Evolutionary conservation across 2,329 filamentous ascomycete genomes (phyloP).

Genomic region (Diplodia mutila): DNA sequence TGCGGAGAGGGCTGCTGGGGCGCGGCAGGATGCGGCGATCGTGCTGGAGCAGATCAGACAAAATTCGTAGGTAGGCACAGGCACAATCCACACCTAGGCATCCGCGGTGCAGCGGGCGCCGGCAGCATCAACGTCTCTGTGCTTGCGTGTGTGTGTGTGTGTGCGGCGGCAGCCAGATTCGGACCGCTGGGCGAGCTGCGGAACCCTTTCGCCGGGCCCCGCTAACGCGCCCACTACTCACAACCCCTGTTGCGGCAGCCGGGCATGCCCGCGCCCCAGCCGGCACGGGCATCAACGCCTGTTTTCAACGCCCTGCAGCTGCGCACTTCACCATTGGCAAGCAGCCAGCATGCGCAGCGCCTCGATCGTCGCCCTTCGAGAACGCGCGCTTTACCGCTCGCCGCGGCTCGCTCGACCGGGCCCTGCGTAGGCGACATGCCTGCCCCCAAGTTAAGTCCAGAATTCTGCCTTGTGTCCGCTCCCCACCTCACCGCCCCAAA

Average conservation of each 20-base stretch:
- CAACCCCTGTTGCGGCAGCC: not conserved
- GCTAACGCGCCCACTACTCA: not conserved
- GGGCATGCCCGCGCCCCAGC: slow-evolving; percentile 17
- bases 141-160: not conserved
- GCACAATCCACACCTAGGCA: not conserved
- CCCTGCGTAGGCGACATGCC: slow-evolving; percentile 15
- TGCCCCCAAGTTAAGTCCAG: slow-evolving; percentile 22
- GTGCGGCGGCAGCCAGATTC: slow-evolving; percentile 16
- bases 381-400: slow-evolving; percentile 39
- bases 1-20: slow-evolving; percentile 25
- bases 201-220: slow-evolving; percentile 15
- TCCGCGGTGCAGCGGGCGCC: slow-evolving; percentile 2
- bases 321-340: slow-evolving; percentile 20
- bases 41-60: slow-evolving; percentile 19
- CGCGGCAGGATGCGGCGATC: slow-evolving; percentile 24
- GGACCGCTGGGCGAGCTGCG: slow-evolving; percentile 1
- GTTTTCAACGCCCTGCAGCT: slow-evolving; percentile 23
- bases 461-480: slow-evolving; percentile 30
- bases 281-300: slow-evolving; percentile 11
- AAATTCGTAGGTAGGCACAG: slow-evolving; percentile 17
- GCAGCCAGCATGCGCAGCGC: slow-evolving; percentile 22
- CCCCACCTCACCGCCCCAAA: slow-evolving; percentile 40
- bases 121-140: slow-evolving; percentile 1
- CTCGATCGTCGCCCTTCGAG: slow-evolving; percentile 27
- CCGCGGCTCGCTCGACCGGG: slow-evolving; percentile 34